Conservation (phyloP, 805 yeast species). For the Wickerhamomyces chambardii region DNA sequence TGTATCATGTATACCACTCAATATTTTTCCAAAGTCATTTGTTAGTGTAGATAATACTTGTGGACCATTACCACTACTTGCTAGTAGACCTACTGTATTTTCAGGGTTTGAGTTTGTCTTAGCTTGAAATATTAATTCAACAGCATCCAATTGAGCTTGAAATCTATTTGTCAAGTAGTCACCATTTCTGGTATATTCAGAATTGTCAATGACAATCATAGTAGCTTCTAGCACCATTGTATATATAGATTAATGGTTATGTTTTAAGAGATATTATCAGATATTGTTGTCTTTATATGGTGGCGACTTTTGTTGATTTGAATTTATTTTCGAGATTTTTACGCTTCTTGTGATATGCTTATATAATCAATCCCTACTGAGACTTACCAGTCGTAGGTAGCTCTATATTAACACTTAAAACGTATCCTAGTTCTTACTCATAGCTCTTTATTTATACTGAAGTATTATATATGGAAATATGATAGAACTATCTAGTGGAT, state of each 20-base stretch:
- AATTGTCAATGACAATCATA: conserved; percentile 90
- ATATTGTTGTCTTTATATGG: background rate
- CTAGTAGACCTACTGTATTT: conserved; percentile 83
- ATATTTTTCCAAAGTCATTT: conserved; percentile 75
- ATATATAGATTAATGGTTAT: background rate
- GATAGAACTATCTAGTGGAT: no score
- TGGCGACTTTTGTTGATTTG: background rate
- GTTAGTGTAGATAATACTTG: conserved; percentile 86
- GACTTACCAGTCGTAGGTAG: no score
- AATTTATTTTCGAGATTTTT: no score
- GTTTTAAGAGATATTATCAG: no score
- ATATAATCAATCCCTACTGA: no score
- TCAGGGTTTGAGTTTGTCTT: conserved; percentile 90
- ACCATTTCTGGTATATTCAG: conserved; percentile 94
- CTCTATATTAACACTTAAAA: no score
- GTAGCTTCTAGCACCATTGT: conserved; percentile 92
- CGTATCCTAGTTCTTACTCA: no score
- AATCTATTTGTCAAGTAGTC: conserved; percentile 84
- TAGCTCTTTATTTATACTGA: no score
- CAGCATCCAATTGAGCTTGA: conserved; percentile 88
- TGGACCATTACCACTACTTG: conserved; percentile 82
- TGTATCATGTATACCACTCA: conserved; percentile 77
- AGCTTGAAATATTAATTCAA: conserved; percentile 76
- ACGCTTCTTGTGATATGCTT: no score
- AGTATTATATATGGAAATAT: no score